Conservation (phyloP, 1,284 basidiomycete genomes). For the Baeospora myosura region DNA sequence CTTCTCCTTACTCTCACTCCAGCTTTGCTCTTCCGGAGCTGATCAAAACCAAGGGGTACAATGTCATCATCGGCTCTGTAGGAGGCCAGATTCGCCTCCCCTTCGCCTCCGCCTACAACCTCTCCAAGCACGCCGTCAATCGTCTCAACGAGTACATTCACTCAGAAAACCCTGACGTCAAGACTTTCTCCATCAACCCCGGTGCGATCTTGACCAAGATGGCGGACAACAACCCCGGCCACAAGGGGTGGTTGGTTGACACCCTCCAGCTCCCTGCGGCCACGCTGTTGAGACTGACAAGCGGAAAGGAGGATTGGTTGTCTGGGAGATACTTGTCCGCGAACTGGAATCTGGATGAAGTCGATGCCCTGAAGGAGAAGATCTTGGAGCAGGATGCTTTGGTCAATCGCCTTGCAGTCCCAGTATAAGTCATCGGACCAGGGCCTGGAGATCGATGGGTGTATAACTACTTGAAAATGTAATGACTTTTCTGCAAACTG, state of each 20-base stretch:
- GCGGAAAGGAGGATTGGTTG: conserved; percentile 1
- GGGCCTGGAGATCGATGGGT: no score
- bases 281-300: neutral
- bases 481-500: no score
- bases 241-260: neutral
- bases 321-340: conserved; percentile 1
- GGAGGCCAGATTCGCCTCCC: neutral
- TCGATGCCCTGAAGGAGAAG: neutral
- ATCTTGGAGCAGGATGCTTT: neutral
- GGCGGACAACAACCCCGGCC: neutral
- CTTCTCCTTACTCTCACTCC: neutral
- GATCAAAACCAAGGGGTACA: neutral
- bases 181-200: neutral
- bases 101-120: neutral
- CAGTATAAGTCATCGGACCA: no score
- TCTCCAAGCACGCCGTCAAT: neutral
- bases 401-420: neutral
- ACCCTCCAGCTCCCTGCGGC: neutral
- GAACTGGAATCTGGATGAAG: neutral
- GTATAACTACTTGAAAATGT: no score
- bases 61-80: neutral
- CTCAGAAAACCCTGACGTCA: neutral
- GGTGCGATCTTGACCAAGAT: neutral
- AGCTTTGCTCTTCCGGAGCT: neutral
- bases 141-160: neutral